Base-by-base conservation (phyloP, 768 basidiomycete genomes). In the Dendrothele bispora region DNA sequence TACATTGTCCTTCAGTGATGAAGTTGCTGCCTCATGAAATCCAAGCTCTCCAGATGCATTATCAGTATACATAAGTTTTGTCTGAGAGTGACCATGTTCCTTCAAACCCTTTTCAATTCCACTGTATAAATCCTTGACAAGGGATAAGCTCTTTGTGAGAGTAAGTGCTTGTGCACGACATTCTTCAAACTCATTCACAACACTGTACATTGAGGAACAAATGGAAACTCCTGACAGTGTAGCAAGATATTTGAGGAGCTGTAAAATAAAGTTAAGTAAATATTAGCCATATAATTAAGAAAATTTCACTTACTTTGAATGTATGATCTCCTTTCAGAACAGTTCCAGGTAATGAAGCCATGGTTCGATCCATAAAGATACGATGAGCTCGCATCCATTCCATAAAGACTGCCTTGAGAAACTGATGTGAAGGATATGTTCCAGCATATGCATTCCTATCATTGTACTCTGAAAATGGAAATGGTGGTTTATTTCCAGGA, bases 391-490 rank as follows among this genome's bases (percentile, higher is more conserved):
- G 4, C 40, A 49, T 39, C 25, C 40, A 53, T 12, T 30, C 47
- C 15, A 48, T 43, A 39, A 49, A 53, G 27, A 53, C 43, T 15
- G 21, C 35, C 30, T 49, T 48, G 35, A 46, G 21, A 29, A 49
- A 53, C 25, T 48, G 41, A 34, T 38, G 28, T 15, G 51, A 53
- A 7, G 48, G 51, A 2, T 15, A 20, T 14, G 17, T 43, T 10
- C 51, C 51, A 37, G 20, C 42, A 32, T 49, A 53, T 24, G 21
- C 10, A 21, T 26, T 22, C 15, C 17, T 39, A 32, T 53, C 40
- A 26, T 37, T 25, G 39, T 43, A 53, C 17, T 11, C 11, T 1
- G 51, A 48, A 39, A 53, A 53, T n/a, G 40, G 27, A 4, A 43
- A 25, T 20, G 37, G 35, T 24, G 36, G 6, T 7, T 36, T 36